Evolutionary conservation across 2,329 filamentous ascomycete genomes (phyloP), one percentile per base, ranked within the genome.

Genomic region (Monilinia aucupariae): DNA sequence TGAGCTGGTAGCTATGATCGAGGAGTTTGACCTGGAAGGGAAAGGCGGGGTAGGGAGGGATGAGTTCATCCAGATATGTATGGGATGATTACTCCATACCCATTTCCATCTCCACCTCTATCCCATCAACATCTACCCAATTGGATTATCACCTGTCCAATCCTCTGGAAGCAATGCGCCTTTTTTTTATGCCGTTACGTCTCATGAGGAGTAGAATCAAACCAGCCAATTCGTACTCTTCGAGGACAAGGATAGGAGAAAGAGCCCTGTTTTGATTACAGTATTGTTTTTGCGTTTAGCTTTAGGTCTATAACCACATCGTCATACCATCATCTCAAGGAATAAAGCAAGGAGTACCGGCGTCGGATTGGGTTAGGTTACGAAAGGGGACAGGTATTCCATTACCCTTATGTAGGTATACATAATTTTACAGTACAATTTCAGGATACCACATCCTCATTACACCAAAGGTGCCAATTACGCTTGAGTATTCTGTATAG

Each of bases 21-120:
- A 97, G 73, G 93, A 97, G 76, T 96, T 97, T 78, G 94, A 99
- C 78, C 82, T 97, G 68, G 90, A 96, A 73, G 93, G 91, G 1
- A 96, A 96, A 70, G 92, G 92, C 13, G 92, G 84, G 62, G 86
- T 89, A 9, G 85, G 84, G 67, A 79, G 84, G 68, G 86, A 89
- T 64, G 86, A 89, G 74, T 89, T 89, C 72, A 66, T 75, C 39
- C 66, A 65, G n/a, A 74, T 75, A 67, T 75, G 73, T 65, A 74
- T 75, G 73, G 70, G 72, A 52, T 74, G 43, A 58, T 47, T 34
- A n/a, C 39, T 22, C 34, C 34, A 41, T 8, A 25, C n/a, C 41
- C 41, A 56, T 17, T 25, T 25, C 13, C 27, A 47, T 25, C 22
- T 22, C n/a, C 53, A 56, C 22, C 41, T 32, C 37, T 25, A 43